These are phyloP conservation scores for Trametes sp. DNA, from an alignment of 1,284 basidiomycete genomes.

Conservation along the genomic window DNA sequence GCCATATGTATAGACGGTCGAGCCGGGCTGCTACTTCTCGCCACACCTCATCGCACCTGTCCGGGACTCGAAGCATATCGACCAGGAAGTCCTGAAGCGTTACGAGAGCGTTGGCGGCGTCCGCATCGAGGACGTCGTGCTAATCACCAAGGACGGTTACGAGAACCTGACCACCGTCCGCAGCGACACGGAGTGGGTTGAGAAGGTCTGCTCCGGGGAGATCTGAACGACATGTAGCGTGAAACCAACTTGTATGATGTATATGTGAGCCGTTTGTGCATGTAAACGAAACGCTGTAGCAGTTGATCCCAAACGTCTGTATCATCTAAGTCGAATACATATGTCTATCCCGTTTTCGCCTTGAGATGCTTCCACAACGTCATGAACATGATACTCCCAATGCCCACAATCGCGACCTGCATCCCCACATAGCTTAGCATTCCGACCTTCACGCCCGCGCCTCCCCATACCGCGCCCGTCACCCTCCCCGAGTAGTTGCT, in stretches of 20 bases:
- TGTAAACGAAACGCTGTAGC: neutral
- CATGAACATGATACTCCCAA: slow-evolving; percentile 61
- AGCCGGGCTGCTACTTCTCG: slow-evolving; percentile 90
- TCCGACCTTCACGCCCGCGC: slow-evolving; percentile 67
- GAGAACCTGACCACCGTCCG: slow-evolving; percentile 85
- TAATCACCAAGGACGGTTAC: slow-evolving; percentile 70
- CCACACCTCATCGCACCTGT: slow-evolving; percentile 78
- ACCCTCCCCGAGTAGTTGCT: slow-evolving; percentile 71
- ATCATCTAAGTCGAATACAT: slow-evolving; percentile 1
- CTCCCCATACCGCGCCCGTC: slow-evolving; percentile 72
- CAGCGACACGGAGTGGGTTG: slow-evolving; percentile 82
- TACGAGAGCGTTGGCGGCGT: slow-evolving; percentile 89
- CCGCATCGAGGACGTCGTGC: slow-evolving; percentile 88
- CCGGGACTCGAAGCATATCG: slow-evolving; percentile 72
- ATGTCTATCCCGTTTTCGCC: slow-evolving; percentile 54
- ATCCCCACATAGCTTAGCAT: slow-evolving; percentile 70
- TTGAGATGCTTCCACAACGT: slow-evolving; percentile 70
- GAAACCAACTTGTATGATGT: slow-evolving; percentile 2
- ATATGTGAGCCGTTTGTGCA: neutral
- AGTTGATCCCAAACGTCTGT: neutral
- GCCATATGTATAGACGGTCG: slow-evolving; percentile 53
- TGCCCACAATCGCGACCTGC: slow-evolving; percentile 65
- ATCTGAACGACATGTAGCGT: slow-evolving; percentile 36
- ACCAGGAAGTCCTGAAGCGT: slow-evolving; percentile 71
- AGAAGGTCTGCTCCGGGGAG: slow-evolving; percentile 75